Base-by-base conservation (phyloP, 371 early-diverging fungal species). In the Apophysomyces elegans region DNA sequence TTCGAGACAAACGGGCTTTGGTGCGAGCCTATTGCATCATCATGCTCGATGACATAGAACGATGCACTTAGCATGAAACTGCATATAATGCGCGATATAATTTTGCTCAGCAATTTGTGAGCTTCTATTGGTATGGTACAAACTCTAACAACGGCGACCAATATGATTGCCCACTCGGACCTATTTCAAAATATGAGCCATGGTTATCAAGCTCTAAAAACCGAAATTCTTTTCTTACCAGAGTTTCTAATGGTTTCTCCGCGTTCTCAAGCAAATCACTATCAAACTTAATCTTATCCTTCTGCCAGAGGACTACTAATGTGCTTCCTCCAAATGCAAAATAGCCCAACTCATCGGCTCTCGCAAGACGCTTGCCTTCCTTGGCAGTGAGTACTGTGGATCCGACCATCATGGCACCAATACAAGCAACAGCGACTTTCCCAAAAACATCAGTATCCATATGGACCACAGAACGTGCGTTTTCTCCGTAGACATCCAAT, bases 341-440 rank as follows among this genome's bases (percentile, higher is more conserved):
- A 66, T 91, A 94, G 32, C 96, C 95, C 45, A 90, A 82, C 65
- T 95, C 96, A 63, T 95, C 93, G 65, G 88, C 80, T 59, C 92
- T 75, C 37, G 80, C 74, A 5, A 92, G 84, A 12, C 73, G 61
- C n/a, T 75, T 75, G 3, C 87, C 89, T 6, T 74, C 81, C 38
- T 75, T 63, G 2, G 85, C 83, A 5, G 92, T 93, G 59, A 90
- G 61, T 7, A 88, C 75, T 58, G 94, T 91, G n/a, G 92, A 91
- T 1, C 96, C 95, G 5, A 92, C 94, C 91, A 96, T 89, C 93
- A 94, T 92, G 13, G 95, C 93, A 9, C 96, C 96, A 62, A 96
- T 86, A 58, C 84, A 74, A 0, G 91, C 86, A 62, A 88, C 77
- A 0, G 91, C 93, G 1, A 94, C 91, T 18, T 77, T 82, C 16